A percentile compares a stretch with the other conserved stretches of the same genome.
Conservation (phyloP, 495 filamentous ascomycete genomes). For the Talaromyces trachyspermus region DNA sequence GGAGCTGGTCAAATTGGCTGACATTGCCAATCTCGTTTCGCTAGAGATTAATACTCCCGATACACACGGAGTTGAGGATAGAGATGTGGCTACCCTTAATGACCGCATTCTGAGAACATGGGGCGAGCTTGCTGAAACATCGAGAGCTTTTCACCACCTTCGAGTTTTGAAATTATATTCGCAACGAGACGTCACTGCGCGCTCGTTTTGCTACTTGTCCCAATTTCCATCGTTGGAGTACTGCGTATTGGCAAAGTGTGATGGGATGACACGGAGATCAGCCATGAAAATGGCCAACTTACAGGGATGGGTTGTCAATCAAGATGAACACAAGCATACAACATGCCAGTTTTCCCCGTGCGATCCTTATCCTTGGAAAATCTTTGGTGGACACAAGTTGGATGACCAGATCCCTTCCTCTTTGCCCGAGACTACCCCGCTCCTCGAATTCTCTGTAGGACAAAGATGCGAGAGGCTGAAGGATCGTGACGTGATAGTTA, state of each 20-base stretch:
- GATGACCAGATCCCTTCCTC: not conserved
- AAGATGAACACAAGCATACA: not conserved
- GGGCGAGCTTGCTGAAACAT: constrained; percentile 23
- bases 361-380: not conserved
- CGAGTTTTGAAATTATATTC: constrained; percentile 25
- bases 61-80: not conserved
- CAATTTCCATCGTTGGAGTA: constrained; percentile 24
- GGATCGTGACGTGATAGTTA: not conserved
- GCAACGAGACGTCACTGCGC: constrained; percentile 19
- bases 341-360: not conserved
- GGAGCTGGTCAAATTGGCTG: constrained; percentile 28
- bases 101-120: constrained; percentile 34
- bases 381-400: not conserved
- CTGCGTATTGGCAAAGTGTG: constrained; percentile 21
- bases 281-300: constrained; percentile 1
- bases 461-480: not conserved
- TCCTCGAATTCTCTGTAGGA: constrained; percentile 19
- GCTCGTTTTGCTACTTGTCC: constrained; percentile 18
- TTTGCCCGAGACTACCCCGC: constrained; percentile 9
- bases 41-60: constrained; percentile 22
- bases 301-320: not conserved
- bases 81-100: constrained; percentile 15
- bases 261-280: not conserved
- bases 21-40: constrained; percentile 30
- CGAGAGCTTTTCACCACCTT: constrained; percentile 25